A percentile compares a stretch with the other conserved stretches of the same genome.
Conservation (phyloP, 2,329 filamentous ascomycete genomes). For the Sporothrix pallida region DNA sequence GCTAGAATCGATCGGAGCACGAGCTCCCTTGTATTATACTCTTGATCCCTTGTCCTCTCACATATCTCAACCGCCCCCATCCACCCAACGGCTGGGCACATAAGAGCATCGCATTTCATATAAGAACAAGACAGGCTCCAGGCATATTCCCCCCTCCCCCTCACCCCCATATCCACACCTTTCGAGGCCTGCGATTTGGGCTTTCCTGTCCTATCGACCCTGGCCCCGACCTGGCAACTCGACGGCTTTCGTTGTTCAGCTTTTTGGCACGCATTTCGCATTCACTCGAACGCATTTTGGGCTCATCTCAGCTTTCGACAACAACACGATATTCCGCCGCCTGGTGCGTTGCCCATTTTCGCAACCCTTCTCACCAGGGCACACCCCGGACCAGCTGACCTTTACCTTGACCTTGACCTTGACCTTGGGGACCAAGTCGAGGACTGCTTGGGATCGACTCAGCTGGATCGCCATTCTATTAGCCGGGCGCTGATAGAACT, state of each 20-base stretch:
- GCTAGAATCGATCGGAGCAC: conserved; percentile 11
- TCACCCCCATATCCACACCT: conserved; percentile 22
- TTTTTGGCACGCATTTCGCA: conserved; percentile 14
- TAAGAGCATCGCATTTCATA: conserved; percentile 17
- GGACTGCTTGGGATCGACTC: conserved; percentile 8
- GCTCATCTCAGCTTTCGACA: neutral
- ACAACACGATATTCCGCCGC: conserved; percentile 5
- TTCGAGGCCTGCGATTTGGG: conserved; percentile 25
- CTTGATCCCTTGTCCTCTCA: neutral
- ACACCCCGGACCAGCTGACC: neutral
- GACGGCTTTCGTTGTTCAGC: neutral
- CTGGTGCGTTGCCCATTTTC: conserved; percentile 16
- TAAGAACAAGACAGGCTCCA: conserved; percentile 26
- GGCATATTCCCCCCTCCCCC: neutral
- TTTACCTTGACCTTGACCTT: neutral
- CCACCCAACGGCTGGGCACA: conserved; percentile 17
- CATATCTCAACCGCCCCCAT: neutral
- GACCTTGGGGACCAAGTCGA: neutral
- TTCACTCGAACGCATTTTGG: neutral
- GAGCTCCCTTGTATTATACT: neutral
- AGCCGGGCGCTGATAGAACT: conserved; percentile 25
- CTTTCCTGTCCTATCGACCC: conserved; percentile 18
- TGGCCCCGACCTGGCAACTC: conserved; percentile 15
- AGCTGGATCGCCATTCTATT: conserved; percentile 27
- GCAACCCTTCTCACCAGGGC: conserved; percentile 5